Evolutionary conservation across 1,139 yeast genomes (phyloP).

Genomic region (Saccharomyces hybrid): DNA sequence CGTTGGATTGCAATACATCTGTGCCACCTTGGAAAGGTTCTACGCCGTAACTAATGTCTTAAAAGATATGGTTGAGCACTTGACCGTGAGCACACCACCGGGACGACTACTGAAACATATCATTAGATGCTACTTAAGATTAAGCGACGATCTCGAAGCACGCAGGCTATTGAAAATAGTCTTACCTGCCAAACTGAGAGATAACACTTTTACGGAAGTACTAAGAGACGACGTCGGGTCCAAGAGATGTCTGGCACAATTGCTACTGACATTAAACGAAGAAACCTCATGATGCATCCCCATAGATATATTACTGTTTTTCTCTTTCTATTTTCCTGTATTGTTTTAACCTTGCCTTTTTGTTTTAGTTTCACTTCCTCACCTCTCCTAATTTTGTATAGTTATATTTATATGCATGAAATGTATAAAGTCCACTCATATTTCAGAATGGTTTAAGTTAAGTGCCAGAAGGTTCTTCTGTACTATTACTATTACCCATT

Average conservation of each 20-base stretch:
- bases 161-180: conserved; percentile 78
- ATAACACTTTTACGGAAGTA: conserved; percentile 77
- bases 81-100: conserved; percentile 50
- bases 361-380: background rate
- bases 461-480: background rate
- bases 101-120: conserved; percentile 87
- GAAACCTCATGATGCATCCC: conserved; percentile 10
- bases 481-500: background rate
- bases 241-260: conserved; percentile 76
- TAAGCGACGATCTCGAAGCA: conserved; percentile 86
- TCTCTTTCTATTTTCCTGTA: background rate
- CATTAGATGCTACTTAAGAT: conserved; percentile 83
- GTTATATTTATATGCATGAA: background rate
- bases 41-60: conserved; percentile 89
- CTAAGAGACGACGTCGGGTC: conserved; percentile 85
- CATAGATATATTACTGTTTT: background rate
- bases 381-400: conserved; percentile 1
- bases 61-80: conserved; percentile 81
- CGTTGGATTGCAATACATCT: conserved; percentile 80
- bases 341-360: background rate
- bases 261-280: conserved; percentile 55
- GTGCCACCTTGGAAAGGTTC: conserved; percentile 91
- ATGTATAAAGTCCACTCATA: background rate
- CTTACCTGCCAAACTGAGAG: conserved; percentile 62
- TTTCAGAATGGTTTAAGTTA: background rate